A percentile compares a stretch with the other conserved stretches of the same genome.
Evolutionary conservation across 495 filamentous ascomycete genomes (phyloP).

Genomic region (Arthonia radiata): DNA sequence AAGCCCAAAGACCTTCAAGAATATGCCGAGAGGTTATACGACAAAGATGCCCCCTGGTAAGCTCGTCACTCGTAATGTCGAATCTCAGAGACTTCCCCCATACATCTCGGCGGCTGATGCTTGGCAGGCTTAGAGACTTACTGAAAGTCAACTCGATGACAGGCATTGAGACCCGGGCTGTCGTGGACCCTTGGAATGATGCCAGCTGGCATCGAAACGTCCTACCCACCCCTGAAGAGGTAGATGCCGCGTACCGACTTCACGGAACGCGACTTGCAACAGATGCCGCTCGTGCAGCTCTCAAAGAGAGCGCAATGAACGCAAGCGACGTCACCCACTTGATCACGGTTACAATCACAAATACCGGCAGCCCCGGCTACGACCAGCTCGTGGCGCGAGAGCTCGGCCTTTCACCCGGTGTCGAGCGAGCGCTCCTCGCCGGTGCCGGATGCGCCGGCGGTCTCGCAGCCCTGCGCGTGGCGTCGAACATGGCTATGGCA

Average conservation of each 20-base stretch:
- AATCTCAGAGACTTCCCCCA: too few relatives aligned
- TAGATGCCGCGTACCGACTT: conserved; percentile 27
- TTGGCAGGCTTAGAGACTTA: too few relatives aligned
- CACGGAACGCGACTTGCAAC: conserved; percentile 33
- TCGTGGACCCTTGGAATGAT: too few relatives aligned
- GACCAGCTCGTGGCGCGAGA: conserved; percentile 34
- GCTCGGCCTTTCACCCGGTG: conserved; percentile 21
- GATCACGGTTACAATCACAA: conserved; percentile 39
- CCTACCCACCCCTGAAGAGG: conserved; percentile 28
- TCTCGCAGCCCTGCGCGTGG: conserved; percentile 33
- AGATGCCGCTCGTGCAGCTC: conserved; percentile 29
- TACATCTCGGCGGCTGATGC: too few relatives aligned
- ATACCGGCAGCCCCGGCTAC: conserved; percentile 43
- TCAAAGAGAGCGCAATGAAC: conserved; percentile 25
- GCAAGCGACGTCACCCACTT: conserved; percentile 33
- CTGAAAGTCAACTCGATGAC: too few relatives aligned
- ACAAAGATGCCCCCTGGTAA: too few relatives aligned
- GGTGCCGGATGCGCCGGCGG: conserved; percentile 42
- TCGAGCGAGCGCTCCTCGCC: conserved; percentile 36
- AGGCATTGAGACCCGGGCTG: too few relatives aligned
- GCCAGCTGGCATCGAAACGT: conserved; percentile 25
- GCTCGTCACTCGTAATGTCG: too few relatives aligned
- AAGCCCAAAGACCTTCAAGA: too few relatives aligned
- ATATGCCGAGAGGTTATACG: too few relatives aligned
- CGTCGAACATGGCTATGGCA: conserved; percentile 33